A percentile compares a stretch with the other conserved stretches of the same genome.
phyloP scores from a whole-genome alignment of 768 basidiomycete species.

The Suillus discolor region DNA sequence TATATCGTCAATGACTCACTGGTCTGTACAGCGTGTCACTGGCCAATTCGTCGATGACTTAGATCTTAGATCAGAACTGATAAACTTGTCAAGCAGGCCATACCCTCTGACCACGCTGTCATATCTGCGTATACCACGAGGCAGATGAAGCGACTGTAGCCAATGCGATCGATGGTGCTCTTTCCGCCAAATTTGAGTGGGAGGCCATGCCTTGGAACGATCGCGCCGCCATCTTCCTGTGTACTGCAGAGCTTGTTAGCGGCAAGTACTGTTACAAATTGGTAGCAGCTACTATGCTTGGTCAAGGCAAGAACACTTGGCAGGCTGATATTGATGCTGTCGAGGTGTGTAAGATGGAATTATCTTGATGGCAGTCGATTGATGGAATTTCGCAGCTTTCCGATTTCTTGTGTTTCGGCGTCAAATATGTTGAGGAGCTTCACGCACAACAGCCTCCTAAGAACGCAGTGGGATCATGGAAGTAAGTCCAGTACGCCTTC shows the following conservation, averaged over 20 bases:
- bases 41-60: neutral
- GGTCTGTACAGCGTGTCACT: slow-evolving; percentile 43
- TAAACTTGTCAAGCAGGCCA: slow-evolving; percentile 72
- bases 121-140: slow-evolving; percentile 87
- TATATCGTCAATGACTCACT: slow-evolving; percentile 89
- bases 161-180: slow-evolving; percentile 83
- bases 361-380: slow-evolving; percentile 4
- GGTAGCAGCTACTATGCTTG: slow-evolving; percentile 95
- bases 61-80: slow-evolving; percentile 73
- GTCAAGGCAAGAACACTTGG: slow-evolving; percentile 99
- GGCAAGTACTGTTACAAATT: slow-evolving; percentile 96
- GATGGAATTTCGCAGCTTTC: slow-evolving; percentile 50
- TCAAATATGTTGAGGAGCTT: slow-evolving; percentile 95
- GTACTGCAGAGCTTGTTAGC: slow-evolving; percentile 93
- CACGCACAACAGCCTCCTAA: slow-evolving; percentile 88
- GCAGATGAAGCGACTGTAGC: slow-evolving; percentile 77
- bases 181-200: slow-evolving; percentile 87
- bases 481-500: slow-evolving; percentile 56
- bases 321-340: slow-evolving; percentile 99
- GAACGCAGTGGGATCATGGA: slow-evolving; percentile 90
- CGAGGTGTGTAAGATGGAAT: slow-evolving; percentile 59
- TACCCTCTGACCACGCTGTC: slow-evolving; percentile 85
- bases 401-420: slow-evolving; percentile 96
- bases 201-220: slow-evolving; percentile 96
- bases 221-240: slow-evolving; percentile 96